Evolutionary conservation across 2,329 filamentous ascomycete species (phyloP).

Genomic region (Stemphylium lycopersici): DNA sequence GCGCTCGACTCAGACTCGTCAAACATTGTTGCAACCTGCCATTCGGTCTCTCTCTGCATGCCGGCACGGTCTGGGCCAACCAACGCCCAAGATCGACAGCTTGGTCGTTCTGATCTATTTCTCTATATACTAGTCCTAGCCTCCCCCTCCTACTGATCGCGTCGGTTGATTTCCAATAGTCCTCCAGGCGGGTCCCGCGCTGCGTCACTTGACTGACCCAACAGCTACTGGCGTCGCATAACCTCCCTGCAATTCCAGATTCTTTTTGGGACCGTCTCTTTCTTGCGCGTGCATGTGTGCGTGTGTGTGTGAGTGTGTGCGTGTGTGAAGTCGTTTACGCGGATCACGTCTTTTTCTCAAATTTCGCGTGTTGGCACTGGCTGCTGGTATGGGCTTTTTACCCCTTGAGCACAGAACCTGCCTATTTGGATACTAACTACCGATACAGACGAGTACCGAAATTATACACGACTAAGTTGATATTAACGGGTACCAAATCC

Average conservation of each 20-base stretch:
- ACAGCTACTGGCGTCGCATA: constrained; percentile 22
- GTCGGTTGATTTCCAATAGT: constrained; percentile 28
- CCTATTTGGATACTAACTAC: constrained; percentile 30
- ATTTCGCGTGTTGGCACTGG: constrained; percentile 27
- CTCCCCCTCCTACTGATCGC: constrained; percentile 24
- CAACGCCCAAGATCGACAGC: constrained; percentile 28
- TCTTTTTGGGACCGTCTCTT: constrained; percentile 9
- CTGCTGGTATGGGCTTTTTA: constrained; percentile 29
- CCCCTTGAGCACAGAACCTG: constrained; percentile 29
- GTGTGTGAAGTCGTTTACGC: constrained; percentile 3
- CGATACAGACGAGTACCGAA: constrained; percentile 31
- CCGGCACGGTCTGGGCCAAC: constrained; percentile 29
- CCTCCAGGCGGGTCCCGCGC: constrained; percentile 26
- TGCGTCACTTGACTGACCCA: constrained; percentile 28
- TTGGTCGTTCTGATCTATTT: constrained; percentile 24
- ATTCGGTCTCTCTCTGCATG: constrained; percentile 22
- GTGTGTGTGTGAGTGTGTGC: constrained; percentile 7
- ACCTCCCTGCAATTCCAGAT: constrained; percentile 13
- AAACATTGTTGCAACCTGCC: constrained; percentile 24
- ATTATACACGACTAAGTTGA: constrained; percentile 21
- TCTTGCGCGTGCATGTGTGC: constrained; percentile 3
- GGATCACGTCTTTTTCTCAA: constrained; percentile 15
- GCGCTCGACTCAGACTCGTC: constrained; percentile 21
- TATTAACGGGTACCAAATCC: constrained; percentile 26
- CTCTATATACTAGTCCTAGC: constrained; percentile 19